Conservation (phyloP, 2,329 filamentous ascomycete genomes). For the Hypoxylon sp. region DNA sequence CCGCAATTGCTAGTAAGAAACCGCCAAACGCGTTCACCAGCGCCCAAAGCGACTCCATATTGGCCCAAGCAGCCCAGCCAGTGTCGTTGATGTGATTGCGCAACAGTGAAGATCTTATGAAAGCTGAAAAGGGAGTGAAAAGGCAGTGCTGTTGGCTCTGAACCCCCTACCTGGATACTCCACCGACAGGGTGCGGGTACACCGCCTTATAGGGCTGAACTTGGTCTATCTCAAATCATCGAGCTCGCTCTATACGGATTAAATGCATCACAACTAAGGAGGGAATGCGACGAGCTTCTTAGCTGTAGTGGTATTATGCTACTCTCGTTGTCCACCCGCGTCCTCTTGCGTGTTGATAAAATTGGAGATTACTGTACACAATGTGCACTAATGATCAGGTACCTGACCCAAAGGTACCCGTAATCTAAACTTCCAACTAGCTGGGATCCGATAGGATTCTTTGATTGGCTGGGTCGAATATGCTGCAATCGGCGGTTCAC, state of each 20-base stretch:
- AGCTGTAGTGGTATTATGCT: not conserved
- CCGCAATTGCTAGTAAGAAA: constrained; percentile 36
- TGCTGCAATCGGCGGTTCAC: too few relatives aligned
- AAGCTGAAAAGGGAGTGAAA: not conserved
- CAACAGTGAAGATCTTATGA: not conserved
- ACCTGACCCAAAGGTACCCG: too few relatives aligned
- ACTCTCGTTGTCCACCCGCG: not conserved
- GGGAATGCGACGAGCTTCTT: not conserved
- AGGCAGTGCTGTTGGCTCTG: not conserved
- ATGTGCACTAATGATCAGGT: too few relatives aligned
- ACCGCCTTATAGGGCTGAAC: constrained; percentile 15
- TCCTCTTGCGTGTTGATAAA: not conserved
- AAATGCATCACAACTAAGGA: not conserved
- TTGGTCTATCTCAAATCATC: not conserved
- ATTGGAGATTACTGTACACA: constrained; percentile 24
- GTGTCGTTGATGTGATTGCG: not conserved
- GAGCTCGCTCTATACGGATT: not conserved
- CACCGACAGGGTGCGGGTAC: not conserved
- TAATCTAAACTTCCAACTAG: constrained; percentile 1
- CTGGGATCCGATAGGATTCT: too few relatives aligned
- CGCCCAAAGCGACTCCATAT: constrained; percentile 36
- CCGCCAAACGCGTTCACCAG: constrained; percentile 43
- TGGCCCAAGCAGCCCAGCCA: not conserved
- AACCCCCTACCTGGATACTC: too few relatives aligned
- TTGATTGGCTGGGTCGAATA: too few relatives aligned